phyloP scores from a whole-genome alignment of 129 eudicot species.

The Centrapalus pauciflorus region DNA sequence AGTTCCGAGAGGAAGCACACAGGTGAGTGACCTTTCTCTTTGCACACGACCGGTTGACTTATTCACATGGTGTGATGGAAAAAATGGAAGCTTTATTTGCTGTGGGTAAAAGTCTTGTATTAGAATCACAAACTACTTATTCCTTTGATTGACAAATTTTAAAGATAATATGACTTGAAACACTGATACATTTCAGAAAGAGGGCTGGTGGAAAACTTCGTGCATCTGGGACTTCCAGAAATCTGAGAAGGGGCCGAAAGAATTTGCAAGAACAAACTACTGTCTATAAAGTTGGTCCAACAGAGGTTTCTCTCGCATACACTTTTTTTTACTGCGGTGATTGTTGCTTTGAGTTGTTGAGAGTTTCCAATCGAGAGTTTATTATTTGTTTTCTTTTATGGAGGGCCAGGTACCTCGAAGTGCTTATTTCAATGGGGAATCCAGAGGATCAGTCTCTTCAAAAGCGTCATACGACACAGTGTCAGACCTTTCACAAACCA shows the following conservation, averaged over 20 bases:
- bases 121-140: not conserved
- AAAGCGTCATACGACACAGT: slow-evolving; percentile 35
- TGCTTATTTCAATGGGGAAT: slow-evolving; percentile 25
- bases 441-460: slow-evolving; percentile 4
- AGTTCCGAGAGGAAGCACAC: slow-evolving; percentile 56
- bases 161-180: slow-evolving; percentile 4
- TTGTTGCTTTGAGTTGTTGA: not conserved
- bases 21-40: slow-evolving; percentile 34
- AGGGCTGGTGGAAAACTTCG: slow-evolving; percentile 34
- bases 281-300: slow-evolving; percentile 36
- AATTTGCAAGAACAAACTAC: slow-evolving; percentile 42
- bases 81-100: not conserved
- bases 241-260: slow-evolving; percentile 37
- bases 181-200: slow-evolving; percentile 43
- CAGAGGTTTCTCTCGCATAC: slow-evolving; percentile 39
- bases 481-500: slow-evolving; percentile 51
- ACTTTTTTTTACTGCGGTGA: not conserved
- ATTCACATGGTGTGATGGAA: not conserved
- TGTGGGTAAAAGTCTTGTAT: not conserved
- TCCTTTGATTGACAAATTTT: not conserved
- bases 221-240: slow-evolving; percentile 39
- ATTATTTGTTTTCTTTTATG: no score
- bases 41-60: not conserved
- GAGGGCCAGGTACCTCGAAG: slow-evolving; percentile 24
- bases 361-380: not conserved